Evolutionary conservation across 345 rosid species (phyloP).

Genomic region (Sisymbrium irio): DNA sequence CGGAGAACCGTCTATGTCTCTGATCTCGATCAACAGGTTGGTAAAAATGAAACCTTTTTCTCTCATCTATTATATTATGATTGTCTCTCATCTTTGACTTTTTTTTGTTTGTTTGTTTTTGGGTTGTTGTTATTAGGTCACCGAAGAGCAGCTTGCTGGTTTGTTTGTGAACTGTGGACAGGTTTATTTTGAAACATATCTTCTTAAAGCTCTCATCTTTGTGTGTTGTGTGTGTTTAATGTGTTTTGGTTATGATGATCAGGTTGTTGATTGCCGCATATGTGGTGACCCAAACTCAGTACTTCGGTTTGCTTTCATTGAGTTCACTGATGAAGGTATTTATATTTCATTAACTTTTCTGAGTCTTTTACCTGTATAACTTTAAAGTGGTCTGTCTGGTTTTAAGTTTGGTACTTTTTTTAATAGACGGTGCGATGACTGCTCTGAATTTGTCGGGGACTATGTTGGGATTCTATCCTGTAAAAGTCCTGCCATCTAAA

Average conservation of each 20-base stretch:
- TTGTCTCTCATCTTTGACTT: neutral
- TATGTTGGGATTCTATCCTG: constrained; percentile 91
- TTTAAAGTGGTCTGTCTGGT: neutral
- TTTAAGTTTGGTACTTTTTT: neutral
- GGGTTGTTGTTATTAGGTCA: constrained; percentile 57
- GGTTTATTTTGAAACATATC: constrained; percentile 46
- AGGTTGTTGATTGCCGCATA: constrained; percentile 97
- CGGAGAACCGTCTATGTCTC: constrained; percentile 89
- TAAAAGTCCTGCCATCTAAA: constrained; percentile 86
- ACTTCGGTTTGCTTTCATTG: constrained; percentile 89
- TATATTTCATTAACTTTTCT: neutral
- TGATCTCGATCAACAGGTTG: constrained; percentile 92
- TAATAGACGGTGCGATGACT: constrained; percentile 67
- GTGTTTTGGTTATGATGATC: constrained; percentile 1
- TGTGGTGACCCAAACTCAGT: constrained; percentile 97
- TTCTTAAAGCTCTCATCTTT: constrained; percentile 3
- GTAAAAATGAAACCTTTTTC: neutral
- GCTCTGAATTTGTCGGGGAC: constrained; percentile 80
- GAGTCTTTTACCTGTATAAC: neutral
- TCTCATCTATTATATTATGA: neutral
- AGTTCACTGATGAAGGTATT: constrained; percentile 89
- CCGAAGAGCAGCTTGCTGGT: constrained; percentile 97
- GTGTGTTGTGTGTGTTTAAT: constrained; percentile 21
- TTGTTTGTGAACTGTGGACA: constrained; percentile 80
- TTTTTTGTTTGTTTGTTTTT: constrained; percentile 4